Evolutionary conservation across 345 rosid species (phyloP), one percentile per base, ranked within the genome.

Genomic region (Stellera chamaejasme): DNA sequence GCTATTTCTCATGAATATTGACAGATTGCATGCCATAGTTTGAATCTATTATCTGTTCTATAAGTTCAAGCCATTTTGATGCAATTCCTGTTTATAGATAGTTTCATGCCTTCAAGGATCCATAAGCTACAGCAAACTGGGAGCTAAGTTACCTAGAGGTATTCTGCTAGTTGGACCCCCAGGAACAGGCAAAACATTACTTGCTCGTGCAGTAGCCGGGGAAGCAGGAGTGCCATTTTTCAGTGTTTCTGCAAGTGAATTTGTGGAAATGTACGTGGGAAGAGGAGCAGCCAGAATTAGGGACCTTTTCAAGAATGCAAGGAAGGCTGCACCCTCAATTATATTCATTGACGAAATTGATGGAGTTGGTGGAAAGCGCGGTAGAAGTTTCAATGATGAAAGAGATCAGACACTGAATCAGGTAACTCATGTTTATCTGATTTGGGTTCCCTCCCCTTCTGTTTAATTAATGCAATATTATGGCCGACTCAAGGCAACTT

Each of bases 211-310:
- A 25, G 97, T 88, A 54, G 96, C 97, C 39, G 97, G 98, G 56
- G 98, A 88, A 72, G 96, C 95, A 0, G 96, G 97, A 72, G 96
- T 86, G 43, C 99, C 99, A 0, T 88, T 92, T 72, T 88, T 86
- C 72, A 76, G 89, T 58, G 96, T 83, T 52, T 88, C 99, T 27
- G 99, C 99, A 14, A 88, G 99, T 48, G 99, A 92, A 73, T 92
- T 92, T 56, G 99, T 92, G 46, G 99, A 92, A 74, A 26, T 92
- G 76, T 92, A 86, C 77, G 99, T 92, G 58, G 99, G 97, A 60
- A 86, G 99, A 82, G 99, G 99, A 6, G 99, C 99, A 43, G 96
- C 99, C 15, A 73, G 97, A 60, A 82, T 92, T 59, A 81, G 99
- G 73, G 97, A 92, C 66, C 92, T 92, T 54, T 92, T 92, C 67